Evolutionary conservation across 2,329 filamentous ascomycete species (phyloP).

Genomic region (Pleomassaria siparia): DNA sequence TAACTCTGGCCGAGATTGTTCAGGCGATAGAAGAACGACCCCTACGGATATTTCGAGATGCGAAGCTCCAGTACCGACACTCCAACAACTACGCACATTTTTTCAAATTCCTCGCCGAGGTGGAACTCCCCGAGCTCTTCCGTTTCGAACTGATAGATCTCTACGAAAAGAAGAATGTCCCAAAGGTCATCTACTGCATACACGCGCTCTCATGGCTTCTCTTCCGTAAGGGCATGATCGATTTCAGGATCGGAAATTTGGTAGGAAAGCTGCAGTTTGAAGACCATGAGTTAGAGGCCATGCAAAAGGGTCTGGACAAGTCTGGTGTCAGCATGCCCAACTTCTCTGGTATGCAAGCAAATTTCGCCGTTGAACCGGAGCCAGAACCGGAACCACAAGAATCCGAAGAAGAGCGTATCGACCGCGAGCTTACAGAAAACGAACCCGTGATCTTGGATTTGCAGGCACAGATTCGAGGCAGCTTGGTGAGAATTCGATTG

Average conservation of each 20-base stretch:
- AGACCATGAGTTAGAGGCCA: slow-evolving; percentile 94
- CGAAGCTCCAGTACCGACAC: slow-evolving; percentile 87
- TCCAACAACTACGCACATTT: slow-evolving; percentile 98
- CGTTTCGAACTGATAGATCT: slow-evolving; percentile 95
- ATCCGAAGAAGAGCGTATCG: slow-evolving; percentile 84
- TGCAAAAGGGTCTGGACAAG: slow-evolving; percentile 95
- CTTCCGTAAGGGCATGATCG: slow-evolving; percentile 89
- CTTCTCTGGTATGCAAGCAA: slow-evolving; percentile 95
- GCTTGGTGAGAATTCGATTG: slow-evolving; percentile 72
- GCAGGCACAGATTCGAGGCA: slow-evolving; percentile 84
- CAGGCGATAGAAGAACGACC: slow-evolving; percentile 77
- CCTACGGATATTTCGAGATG: slow-evolving; percentile 80
- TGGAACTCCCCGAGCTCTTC: slow-evolving; percentile 92
- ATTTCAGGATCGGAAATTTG: slow-evolving; percentile 94
- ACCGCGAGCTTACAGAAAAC: slow-evolving; percentile 78
- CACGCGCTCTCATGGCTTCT: slow-evolving; percentile 97
- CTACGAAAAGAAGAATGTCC: slow-evolving; percentile 99
- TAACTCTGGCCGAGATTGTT: slow-evolving; percentile 92
- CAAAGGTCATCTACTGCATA: slow-evolving; percentile 98
- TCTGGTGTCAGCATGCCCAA: slow-evolving; percentile 94
- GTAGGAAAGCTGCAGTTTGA: slow-evolving; percentile 97
- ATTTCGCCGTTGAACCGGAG: slow-evolving; percentile 84
- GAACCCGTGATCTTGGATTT: slow-evolving; percentile 73
- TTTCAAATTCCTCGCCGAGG: slow-evolving; percentile 88
- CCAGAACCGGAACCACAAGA: slow-evolving; percentile 72